A percentile compares a stretch with the other conserved stretches of the same genome.
Conservation (phyloP, 106 monocot species). For the Phalaenopsis equestris region DNA sequence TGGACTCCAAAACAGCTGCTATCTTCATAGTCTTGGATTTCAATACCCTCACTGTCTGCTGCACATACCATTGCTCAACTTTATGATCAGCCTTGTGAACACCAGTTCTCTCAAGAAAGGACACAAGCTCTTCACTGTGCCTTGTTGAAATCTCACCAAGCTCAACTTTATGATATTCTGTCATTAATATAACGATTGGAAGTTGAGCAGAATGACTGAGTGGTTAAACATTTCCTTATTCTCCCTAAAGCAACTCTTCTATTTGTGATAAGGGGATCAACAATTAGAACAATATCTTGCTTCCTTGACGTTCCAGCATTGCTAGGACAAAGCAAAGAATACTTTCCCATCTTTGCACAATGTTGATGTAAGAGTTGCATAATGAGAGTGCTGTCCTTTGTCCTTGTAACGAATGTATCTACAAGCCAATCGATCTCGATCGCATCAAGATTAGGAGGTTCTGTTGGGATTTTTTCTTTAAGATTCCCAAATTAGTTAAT, state of each 20-base stretch:
- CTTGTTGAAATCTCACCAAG: neutral
- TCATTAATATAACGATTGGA: slow-evolving; percentile 77
- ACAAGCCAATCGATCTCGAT: slow-evolving; percentile 41
- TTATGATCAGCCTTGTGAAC: too few relatives aligned
- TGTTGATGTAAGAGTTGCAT: too few relatives aligned
- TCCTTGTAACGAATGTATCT: slow-evolving; percentile 24
- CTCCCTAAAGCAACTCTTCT: slow-evolving; percentile 62
- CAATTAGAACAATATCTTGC: slow-evolving; percentile 65
- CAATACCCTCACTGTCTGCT: too few relatives aligned
- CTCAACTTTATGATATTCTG: slow-evolving; percentile 58
- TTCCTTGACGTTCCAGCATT: slow-evolving; percentile 29
- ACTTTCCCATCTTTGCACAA: too few relatives aligned
- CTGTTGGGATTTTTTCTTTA: too few relatives aligned
- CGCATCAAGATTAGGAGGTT: slow-evolving; percentile 36
- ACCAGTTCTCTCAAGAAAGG: too few relatives aligned
- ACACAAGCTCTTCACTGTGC: too few relatives aligned
- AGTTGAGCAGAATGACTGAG: slow-evolving; percentile 19
- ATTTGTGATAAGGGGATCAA: slow-evolving; percentile 78
- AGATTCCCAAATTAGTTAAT: too few relatives aligned
- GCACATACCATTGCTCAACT: too few relatives aligned
- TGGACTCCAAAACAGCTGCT: too few relatives aligned
- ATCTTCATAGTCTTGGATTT: too few relatives aligned
- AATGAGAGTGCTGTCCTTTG: too few relatives aligned
- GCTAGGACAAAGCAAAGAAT: slow-evolving; percentile 29
- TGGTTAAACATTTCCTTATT: neutral